These are phyloP conservation scores for Tetrapyrgos nigripes DNA, from an alignment of 1,284 basidiomycete species.

Conservation along the genomic window DNA sequence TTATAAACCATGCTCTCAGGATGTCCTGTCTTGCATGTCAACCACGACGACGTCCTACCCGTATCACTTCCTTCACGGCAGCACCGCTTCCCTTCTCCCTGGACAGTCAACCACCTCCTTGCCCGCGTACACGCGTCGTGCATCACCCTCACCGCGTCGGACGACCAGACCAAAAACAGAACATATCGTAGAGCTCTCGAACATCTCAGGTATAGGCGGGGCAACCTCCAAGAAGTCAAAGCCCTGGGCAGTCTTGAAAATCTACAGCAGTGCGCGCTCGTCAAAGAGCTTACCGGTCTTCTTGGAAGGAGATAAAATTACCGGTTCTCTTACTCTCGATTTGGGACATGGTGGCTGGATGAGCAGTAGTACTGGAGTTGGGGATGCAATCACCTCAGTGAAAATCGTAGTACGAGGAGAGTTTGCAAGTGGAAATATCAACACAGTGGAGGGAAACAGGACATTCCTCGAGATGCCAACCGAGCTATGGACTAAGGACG, in stretches of 20 bases:
- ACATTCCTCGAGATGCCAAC: conserved; percentile 18
- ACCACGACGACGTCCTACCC: background rate
- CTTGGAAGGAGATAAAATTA: conserved; percentile 33
- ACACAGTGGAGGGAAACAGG: conserved; percentile 24
- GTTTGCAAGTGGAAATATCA: conserved; percentile 2
- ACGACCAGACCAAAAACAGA: conserved; percentile 8
- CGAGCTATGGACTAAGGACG: background rate
- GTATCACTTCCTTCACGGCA: conserved; percentile 1
- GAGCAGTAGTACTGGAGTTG: conserved; percentile 28
- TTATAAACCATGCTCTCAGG: too few relatives aligned
- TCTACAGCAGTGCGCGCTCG: conserved; percentile 11
- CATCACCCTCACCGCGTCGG: background rate
- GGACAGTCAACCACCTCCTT: conserved; percentile 16
- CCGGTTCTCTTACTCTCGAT: conserved; percentile 37
- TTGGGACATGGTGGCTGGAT: conserved; percentile 33
- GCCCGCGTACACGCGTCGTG: conserved; percentile 19
- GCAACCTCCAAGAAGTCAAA: conserved; percentile 18
- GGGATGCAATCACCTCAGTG: conserved; percentile 17
- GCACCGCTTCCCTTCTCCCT: conserved; percentile 4
- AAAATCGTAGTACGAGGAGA: conserved; percentile 16
- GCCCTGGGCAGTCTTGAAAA: conserved; percentile 11
- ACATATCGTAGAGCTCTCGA: conserved; percentile 15
- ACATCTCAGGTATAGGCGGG: conserved; percentile 41
- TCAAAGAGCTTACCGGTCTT: conserved; percentile 9
- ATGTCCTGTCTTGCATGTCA: background rate